Evolutionary conservation across 768 basidiomycete species (phyloP).

Genomic region (Tricholomella constricta): DNA sequence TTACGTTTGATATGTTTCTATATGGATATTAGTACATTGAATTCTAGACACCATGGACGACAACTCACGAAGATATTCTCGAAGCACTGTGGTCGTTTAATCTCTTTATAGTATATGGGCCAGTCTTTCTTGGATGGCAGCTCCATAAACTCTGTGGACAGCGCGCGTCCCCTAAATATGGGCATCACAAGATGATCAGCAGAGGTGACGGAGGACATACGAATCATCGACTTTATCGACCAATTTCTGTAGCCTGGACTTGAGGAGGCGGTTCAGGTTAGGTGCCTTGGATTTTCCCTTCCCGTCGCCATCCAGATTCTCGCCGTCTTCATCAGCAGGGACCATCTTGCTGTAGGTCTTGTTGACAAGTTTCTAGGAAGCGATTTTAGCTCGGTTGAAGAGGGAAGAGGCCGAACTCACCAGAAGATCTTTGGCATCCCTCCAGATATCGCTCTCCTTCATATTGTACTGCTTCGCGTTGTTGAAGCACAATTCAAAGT

Average conservation of each 20-base stretch:
- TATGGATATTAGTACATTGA: conserved; percentile 7
- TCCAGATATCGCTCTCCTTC: conserved; percentile 76
- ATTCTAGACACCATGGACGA: neutral
- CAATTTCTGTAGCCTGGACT: conserved; percentile 69
- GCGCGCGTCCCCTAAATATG: conserved; percentile 57
- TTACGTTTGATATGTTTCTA: conserved; percentile 84
- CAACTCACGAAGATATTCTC: conserved; percentile 72
- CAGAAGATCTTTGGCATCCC: conserved; percentile 79
- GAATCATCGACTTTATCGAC: conserved; percentile 69
- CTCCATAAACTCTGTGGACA: conserved; percentile 81
- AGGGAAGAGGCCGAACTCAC: conserved; percentile 44
- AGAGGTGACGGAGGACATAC: conserved; percentile 43
- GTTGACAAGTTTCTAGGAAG: conserved; percentile 48
- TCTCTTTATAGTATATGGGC: conserved; percentile 78
- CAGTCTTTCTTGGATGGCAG: conserved; percentile 79
- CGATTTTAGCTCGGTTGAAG: neutral
- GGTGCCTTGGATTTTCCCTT: conserved; percentile 57
- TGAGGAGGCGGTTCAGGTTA: conserved; percentile 67
- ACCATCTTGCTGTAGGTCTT: conserved; percentile 50
- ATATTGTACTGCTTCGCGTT: conserved; percentile 85
- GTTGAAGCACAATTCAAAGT: conserved; percentile 76
- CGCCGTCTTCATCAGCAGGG: conserved; percentile 42
- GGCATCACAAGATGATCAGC: neutral
- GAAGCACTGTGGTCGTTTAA: conserved; percentile 77
- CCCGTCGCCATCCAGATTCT: conserved; percentile 41